Base-by-base conservation (phyloP, 1,139 yeast genomes). In the Geotrichum fermentans region DNA sequence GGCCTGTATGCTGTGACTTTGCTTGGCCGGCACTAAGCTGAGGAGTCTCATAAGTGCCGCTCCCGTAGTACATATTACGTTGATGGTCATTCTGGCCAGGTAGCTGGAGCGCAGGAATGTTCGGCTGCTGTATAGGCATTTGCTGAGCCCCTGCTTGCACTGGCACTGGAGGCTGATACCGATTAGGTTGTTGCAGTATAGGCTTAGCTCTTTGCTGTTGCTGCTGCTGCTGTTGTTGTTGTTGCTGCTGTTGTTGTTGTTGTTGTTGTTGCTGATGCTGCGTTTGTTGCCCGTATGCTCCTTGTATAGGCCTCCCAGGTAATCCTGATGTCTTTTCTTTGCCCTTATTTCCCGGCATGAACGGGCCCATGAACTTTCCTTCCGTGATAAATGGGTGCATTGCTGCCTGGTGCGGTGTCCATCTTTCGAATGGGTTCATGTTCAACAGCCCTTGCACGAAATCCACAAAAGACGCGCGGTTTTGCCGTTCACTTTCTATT, bases 351-450 rank as follows among this genome's bases (percentile, higher is more conserved):
- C 53, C 52, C 10, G 69, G 66, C 22, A 64, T 64, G 56, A 59
- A 69, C 13, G 70, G 71, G 3, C 65, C 67, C 10, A 56, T 55
- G 47, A 61, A 67, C 54, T 59, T 61, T 38, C 60, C 54, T 38
- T 65, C 68, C 10, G 83, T 83, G 18, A 92, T 79, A 65, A 94
- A 92, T 0, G 97, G 97, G 68, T 94, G 98, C 67, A 80, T 73
- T 21, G 84, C 73, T 0, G 97, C 98, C 65, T 92, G 97, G 59
- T 88, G 96, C 8, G 98, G 98, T 0, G 97, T 88, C 82, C 96
- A 83, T 59, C 99, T 76, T 65, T 90, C 96, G 60, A 92, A 74
- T 0, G 98, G 98, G 66, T 90, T 90, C 62, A 88, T 69, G 58
- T 83, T 87, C 53, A 92, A 71, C 11, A 87, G 77, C 33, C 95